Evolutionary conservation across 768 basidiomycete genomes (phyloP).

Genomic region (Amanita rubescens): DNA sequence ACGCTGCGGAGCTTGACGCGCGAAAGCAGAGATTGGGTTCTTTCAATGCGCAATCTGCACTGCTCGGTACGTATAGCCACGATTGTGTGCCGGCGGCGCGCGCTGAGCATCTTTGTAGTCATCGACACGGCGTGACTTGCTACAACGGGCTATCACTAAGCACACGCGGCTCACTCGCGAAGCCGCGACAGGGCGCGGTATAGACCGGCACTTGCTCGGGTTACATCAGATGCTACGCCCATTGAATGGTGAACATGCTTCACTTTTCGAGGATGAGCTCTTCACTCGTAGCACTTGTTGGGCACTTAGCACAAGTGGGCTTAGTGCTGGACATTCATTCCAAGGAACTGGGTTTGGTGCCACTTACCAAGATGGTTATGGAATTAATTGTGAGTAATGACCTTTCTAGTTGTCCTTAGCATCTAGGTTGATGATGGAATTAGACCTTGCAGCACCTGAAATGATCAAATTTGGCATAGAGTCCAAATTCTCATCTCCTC

Average conservation of each 20-base stretch:
- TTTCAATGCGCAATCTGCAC: constrained; percentile 56
- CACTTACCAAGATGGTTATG: constrained; percentile 79
- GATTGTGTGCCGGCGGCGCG: background rate
- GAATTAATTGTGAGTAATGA: constrained; percentile 79
- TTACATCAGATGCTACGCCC: constrained; percentile 57
- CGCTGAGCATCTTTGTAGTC: constrained; percentile 20
- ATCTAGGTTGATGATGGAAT: background rate
- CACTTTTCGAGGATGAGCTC: constrained; percentile 71
- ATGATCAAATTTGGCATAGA: constrained; percentile 92
- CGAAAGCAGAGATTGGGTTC: constrained; percentile 72
- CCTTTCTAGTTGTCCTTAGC: background rate
- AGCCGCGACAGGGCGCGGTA: constrained; percentile 75
- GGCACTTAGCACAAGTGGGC: constrained; percentile 85
- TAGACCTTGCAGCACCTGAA: constrained; percentile 76
- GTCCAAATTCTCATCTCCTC: constrained; percentile 64
- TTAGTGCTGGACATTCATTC: constrained; percentile 82
- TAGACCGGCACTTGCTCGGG: constrained; percentile 89
- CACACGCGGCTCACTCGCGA: constrained; percentile 70
- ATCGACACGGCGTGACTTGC: constrained; percentile 34
- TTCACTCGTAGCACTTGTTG: constrained; percentile 73
- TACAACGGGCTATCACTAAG: constrained; percentile 60
- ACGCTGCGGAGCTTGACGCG: constrained; percentile 71
- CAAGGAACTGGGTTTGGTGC: constrained; percentile 90
- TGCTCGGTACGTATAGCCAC: constrained; percentile 32
- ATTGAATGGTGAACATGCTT: constrained; percentile 44